Base-by-base conservation (phyloP, 768 basidiomycete species). In the Trametes meyenii region DNA sequence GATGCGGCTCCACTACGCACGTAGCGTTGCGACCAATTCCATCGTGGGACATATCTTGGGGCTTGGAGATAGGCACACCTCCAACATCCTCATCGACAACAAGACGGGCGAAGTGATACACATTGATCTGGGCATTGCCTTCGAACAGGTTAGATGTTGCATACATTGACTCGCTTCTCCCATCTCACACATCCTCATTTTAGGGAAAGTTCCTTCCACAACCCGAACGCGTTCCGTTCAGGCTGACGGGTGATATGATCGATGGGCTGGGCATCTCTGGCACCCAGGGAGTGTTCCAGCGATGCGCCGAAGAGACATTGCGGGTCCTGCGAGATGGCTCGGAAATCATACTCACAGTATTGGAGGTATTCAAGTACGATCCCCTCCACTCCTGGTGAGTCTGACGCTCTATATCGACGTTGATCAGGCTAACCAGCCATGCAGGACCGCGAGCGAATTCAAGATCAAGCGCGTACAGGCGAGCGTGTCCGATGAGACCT, bases 291-390 rank as follows among this genome's bases (percentile, higher is more conserved):
- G 96, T 98, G 2, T 99, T 96, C 79, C 88, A 96, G 63, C 85
- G 94, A 14, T 98, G 96, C 70, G 88, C 94, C 1, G 95, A 99
- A 75, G 93, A 98, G 74, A 97, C 96, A 0, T 75, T 99, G 7
- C 86, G 95, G 13, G 96, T 99, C 5, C 78, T 98, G 36, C 84
- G 96, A 12, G 87, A 90, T 40, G 84, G 87, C 11, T 92, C 92
- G 0, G 90, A 88, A 36, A 85, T 96, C 46, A 88, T 99, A 69
- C 85, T 95, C 83, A 98, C 96, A 0, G 90, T 99, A 3, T 80
- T 99, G 39, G 96, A 97, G 69, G 96, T 98, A 14, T 97, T 98
- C 85, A 94, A 92, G 73, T 86, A 96, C 70, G 96, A 99, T 73
- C 96, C 97, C 5, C 81, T 99, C 19, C 92, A 98, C 68, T 88